Evolutionary conservation across 2,329 filamentous ascomycete genomes (phyloP), one percentile per base, ranked within the genome.

Genomic region (Diaporthe caulivora): DNA sequence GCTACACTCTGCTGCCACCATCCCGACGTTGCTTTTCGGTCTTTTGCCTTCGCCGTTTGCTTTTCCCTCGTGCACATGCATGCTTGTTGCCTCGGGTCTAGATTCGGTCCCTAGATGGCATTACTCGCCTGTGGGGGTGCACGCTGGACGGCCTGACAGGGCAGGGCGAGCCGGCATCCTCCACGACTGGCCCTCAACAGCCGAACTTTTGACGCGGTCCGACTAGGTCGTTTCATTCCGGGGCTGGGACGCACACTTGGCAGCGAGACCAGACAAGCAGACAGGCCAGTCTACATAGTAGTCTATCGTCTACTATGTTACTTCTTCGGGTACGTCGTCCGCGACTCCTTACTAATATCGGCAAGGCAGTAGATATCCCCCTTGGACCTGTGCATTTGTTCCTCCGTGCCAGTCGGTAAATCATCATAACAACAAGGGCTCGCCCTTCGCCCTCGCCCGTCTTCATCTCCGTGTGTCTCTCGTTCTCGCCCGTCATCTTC

Each of bases 181-280:
- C 58, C 40, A 62, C 58, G 58, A 47, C 58, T 62, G 58, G 58
- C 17, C 58, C 47, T 62, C 58, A 42, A 42, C 31, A 31, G 24
- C 58, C 58, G 58, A 62, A 31, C 37, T n/a, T 47, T 62, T 51
- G 42, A 65, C 42, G 60, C 60, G 60, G 60, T 51, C 60, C 60
- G 60, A 37, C 44, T 13, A 13, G 18, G 44, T 51, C 31, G 60
- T 65, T 51, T 65, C 60, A 37, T 65, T 65, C 60, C 53, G 44
- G 60, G 42, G 26, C 58, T 64, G 58, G 54, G 10, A 24, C n/a
- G 55, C 21, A 40, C n/a, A n/a, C n/a, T n/a, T n/a, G n/a, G n/a
- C n/a, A n/a, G n/a, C n/a, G n/a, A n/a, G n/a, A n/a, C n/a, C n/a
- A n/a, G n/a, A n/a, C n/a, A n/a, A n/a, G 24, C 24, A 5, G 26